Base-by-base conservation (phyloP, 2,329 filamentous ascomycete genomes). In the Epichloe gansuensis region DNA sequence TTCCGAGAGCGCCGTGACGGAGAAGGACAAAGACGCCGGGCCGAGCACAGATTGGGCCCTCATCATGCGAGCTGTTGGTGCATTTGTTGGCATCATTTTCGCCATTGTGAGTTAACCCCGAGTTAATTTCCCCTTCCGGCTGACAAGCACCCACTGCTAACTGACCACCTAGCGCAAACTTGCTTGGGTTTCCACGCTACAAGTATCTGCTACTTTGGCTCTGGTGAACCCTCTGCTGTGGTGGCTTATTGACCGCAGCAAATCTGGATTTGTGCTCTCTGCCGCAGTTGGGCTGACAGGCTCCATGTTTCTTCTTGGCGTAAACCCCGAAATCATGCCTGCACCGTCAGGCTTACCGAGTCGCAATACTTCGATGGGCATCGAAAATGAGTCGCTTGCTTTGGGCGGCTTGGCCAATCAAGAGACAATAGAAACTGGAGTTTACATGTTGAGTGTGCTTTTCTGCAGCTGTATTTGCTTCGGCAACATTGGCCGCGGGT, bases 401-500 rank as follows among this genome's bases (percentile, higher is more conserved):
- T 55, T 76, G 57, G 81, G 72, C 58, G 80, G 77, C 46, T 72
- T 79, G 55, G 78, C 77, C 54, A 79, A 72, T 51, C 77, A 81
- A 50, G 80, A 88, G 60, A 81, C 74, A 6, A 67, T 90, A 1
- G 87, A 86, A 53, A 78, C 86, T 17, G 84, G 83, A 12, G 88
- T 90, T 4, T 98, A 93, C 91, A 85, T 95, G 63, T 76, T 91
- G 25, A 95, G 89, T 63, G 90, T 97, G 28, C 71, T 98, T 49
- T 98, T 96, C 66, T 96, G 93, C 69, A 94, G 88, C 63, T 90
- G 88, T 60, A 81, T 97, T 9, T 96, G 91, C 69, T 96, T 98
- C 74, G 93, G 93, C 11, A 97, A 95, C 64, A 89, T 98, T 63
- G 93, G 93, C 12, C 77, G 93, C 57, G 77, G 88, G 56, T 70